Base-by-base conservation (phyloP, 2,329 filamentous ascomycete species). In the Aspergillus clavatus region DNA sequence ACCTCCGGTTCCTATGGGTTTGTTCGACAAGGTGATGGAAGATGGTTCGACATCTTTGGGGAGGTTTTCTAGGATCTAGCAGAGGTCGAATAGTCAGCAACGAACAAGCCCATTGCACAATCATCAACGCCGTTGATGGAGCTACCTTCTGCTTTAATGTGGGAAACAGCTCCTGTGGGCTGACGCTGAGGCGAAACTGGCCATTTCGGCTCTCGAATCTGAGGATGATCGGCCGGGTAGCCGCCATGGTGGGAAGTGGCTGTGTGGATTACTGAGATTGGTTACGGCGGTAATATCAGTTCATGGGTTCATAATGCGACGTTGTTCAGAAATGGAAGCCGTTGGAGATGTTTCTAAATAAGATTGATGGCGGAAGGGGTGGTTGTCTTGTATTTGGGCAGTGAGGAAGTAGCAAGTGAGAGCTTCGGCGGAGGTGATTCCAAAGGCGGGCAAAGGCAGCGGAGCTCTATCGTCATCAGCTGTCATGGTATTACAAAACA, bases 201-300 rank as follows among this genome's bases (percentile, higher is more conserved):
- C 93, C 93, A 73, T 96, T 89, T 53, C 87, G 89, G 65, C 89
- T 89, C 60, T 90, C 84, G 57, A 95, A 87, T 68, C 90, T 82
- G 45, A 96, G 76, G 62, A 95, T 78, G 82, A 95, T 95, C 53
- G 63, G 72, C 63, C 62, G 56, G 38, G 68, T 56, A 19, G 67
- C 57, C 69, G 71, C 72, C 28, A 38, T 53, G 50, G 3, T 18
- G 16, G 18, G 8, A 16, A 35, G 31, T 11, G 19, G 18, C 19
- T 16, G 31, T 16, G 16, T 18, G n/a, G 31, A 5, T 16, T 18
- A 10, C 12, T 35, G 16, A 18, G 16, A 18, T 35, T 14, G 31
- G 16, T 35, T 16, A 11, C 8, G 16, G 31, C 3, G 6, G 31
- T 18, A 10, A 11, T 18, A 5, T 18, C 10, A 28, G 27, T 10